These are phyloP conservation scores for Desmodesmus armatus DNA, from an alignment of 139 green algal genomes.

Conservation along the genomic window DNA sequence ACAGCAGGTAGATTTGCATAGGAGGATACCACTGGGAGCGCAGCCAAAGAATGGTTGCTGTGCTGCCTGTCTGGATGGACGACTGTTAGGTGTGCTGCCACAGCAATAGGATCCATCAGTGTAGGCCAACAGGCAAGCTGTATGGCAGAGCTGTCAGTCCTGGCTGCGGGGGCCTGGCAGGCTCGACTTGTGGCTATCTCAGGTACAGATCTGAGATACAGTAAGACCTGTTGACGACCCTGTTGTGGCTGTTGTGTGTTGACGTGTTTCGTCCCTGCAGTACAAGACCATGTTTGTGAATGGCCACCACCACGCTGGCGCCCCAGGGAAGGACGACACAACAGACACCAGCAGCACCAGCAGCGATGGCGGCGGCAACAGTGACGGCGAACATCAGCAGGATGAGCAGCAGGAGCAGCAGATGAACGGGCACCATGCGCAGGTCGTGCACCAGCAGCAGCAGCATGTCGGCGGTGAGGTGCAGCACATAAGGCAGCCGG, in stretches of 20 bases:
- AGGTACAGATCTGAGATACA: too few relatives aligned
- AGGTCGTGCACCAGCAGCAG: not conserved
- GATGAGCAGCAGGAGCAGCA: slow-evolving; percentile 14
- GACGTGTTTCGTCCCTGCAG: not conserved
- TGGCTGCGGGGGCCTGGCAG: too few relatives aligned
- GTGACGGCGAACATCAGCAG: not conserved
- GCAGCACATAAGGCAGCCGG: too few relatives aligned
- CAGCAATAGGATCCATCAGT: too few relatives aligned
- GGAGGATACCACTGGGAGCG: too few relatives aligned
- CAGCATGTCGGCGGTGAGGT: not conserved
- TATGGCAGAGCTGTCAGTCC: too few relatives aligned
- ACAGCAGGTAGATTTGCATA: too few relatives aligned
- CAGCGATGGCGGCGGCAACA: not conserved
- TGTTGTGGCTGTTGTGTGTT: not conserved
- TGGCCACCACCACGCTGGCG: not conserved
- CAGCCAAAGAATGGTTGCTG: too few relatives aligned
- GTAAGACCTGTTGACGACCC: not conserved
- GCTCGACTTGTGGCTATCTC: too few relatives aligned
- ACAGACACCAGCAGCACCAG: not conserved
- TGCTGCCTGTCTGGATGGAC: too few relatives aligned
- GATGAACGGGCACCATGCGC: not conserved
- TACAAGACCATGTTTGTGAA: slow-evolving; percentile 31
- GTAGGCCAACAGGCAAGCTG: too few relatives aligned
- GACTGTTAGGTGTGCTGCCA: too few relatives aligned
- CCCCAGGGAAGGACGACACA: not conserved